Base-by-base conservation (phyloP, 495 filamentous ascomycete genomes). In the Ramalina intermedia region DNA sequence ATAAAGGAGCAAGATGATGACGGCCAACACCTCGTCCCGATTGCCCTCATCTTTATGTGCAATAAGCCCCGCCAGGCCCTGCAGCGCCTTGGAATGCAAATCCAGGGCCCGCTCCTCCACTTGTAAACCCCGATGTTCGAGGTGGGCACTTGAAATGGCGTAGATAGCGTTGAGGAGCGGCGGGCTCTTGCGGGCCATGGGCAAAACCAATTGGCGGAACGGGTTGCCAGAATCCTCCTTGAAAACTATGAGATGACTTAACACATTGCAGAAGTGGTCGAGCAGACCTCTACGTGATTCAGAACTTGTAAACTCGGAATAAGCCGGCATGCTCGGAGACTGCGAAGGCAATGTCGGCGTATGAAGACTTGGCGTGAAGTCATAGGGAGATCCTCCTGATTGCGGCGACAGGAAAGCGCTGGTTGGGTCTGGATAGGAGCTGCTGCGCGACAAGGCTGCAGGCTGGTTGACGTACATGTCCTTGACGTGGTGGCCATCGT, bases 171-270 rank as follows among this genome's bases (percentile, higher is more conserved):
- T 75, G 58, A 72, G 67, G 18, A 79, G 67, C 0, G 75, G 74
- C 1, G 66, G 63, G 54, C 70, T 68, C 48, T 57, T 61, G 38
- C 69, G 68, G 14, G 73, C 74, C 48, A 81, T 62, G 16, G 77
- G 77, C 8, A 81, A 61, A 8, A 81, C 71, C 41, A 79, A 57
- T 54, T 79, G 76, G 47, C 77, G 71, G 55, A 81, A 80, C 0
- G 77, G 75, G 46, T 81, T 81, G 38, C 75, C 76, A 1, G 69
- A 69, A 49, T 79, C 75, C 49, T 81, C 77, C 37, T 76, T 71
- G 48, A 81, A 76, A 6, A 80, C 77, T 29, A 81, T 78, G 29
- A 78, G 63, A 58, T 79, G 76, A 8, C 75, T 78, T 37, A 80
- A 53, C 21, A 79, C 73, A 51, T 76, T 77, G 63, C 75, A 77